These are phyloP conservation scores for Lenzites betulinus DNA, from an alignment of 768 basidiomycete genomes.

Conservation along the genomic window DNA sequence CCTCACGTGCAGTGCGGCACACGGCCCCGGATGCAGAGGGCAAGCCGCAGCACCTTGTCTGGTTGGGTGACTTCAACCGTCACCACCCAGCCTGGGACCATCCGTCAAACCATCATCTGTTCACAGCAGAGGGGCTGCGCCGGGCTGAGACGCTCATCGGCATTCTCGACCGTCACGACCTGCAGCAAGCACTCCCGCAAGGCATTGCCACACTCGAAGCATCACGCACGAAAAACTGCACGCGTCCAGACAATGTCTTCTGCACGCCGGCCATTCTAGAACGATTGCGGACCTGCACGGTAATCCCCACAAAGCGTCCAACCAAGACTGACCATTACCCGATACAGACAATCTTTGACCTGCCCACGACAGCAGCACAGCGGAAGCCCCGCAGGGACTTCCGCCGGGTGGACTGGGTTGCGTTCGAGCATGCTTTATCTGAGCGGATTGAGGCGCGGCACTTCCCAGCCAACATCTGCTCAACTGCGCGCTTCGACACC, in stretches of 20 bases:
- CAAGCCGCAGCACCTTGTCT: constrained; percentile 26
- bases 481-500: too few species aligned
- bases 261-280: constrained; percentile 22
- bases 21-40: neutral
- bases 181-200: constrained; percentile 39
- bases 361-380: neutral
- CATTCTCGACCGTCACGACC: constrained; percentile 25
- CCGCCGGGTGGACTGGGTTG: too few species aligned
- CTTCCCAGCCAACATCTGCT: too few species aligned
- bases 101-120: constrained; percentile 34
- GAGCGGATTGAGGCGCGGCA: too few species aligned
- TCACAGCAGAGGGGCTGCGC: constrained; percentile 32
- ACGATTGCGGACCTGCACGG: constrained; percentile 32
- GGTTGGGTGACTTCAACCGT: constrained; percentile 29
- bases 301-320: constrained; percentile 11
- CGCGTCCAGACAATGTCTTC: constrained; percentile 49
- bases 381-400: neutral
- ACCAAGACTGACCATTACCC: constrained; percentile 28
- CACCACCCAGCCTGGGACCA: constrained; percentile 41
- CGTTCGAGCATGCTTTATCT: too few species aligned
- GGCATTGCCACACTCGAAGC: constrained; percentile 39
- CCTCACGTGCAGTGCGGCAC: neutral
- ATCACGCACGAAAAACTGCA: constrained; percentile 33
- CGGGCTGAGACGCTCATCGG: constrained; percentile 32
- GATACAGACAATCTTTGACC: constrained; percentile 34